phyloP scores from a whole-genome alignment of 2,329 filamentous ascomycete genomes.

The Botryotinia convoluta region DNA sequence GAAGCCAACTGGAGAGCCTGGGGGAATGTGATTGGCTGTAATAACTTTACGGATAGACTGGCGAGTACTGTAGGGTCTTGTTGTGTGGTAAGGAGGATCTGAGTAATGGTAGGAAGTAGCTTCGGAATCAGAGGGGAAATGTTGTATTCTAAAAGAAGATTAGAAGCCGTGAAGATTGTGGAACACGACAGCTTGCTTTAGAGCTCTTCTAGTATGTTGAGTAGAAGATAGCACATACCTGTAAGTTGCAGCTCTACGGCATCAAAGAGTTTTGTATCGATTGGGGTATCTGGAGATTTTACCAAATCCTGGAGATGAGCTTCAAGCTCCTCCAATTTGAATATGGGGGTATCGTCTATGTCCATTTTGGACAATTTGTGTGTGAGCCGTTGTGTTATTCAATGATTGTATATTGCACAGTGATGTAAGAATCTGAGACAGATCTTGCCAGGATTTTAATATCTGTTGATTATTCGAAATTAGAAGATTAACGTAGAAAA shows the following conservation, averaged over 20 bases:
- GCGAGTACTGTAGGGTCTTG: constrained; percentile 52
- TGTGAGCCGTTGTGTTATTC: not conserved
- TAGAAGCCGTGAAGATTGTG: constrained; percentile 14
- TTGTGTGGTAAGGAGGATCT: constrained; percentile 51
- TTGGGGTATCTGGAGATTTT: constrained; percentile 43
- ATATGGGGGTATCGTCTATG: constrained; percentile 17
- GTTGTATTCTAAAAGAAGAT: constrained; percentile 46
- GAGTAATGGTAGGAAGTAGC: constrained; percentile 53
- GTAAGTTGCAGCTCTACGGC: constrained; percentile 58
- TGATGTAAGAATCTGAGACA: not conserved
- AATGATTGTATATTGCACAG: not conserved
- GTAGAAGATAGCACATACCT: constrained; percentile 39
- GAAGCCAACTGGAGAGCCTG: constrained; percentile 52
- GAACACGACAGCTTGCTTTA: not conserved
- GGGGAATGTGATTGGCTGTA: constrained; percentile 52
- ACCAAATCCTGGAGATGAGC: constrained; percentile 53
- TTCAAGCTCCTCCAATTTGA: constrained; percentile 51
- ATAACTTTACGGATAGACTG: constrained; percentile 54
- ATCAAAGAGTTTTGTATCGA: constrained; percentile 54
- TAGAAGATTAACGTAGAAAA: not conserved
- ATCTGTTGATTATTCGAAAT: not conserved
- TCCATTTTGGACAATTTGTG: not conserved
- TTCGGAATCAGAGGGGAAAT: constrained; percentile 51
- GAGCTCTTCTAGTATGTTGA: not conserved
- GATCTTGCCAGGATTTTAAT: not conserved